Conservation (phyloP, 2,329 filamentous ascomycete genomes). For the Microascus cirrosus region DNA sequence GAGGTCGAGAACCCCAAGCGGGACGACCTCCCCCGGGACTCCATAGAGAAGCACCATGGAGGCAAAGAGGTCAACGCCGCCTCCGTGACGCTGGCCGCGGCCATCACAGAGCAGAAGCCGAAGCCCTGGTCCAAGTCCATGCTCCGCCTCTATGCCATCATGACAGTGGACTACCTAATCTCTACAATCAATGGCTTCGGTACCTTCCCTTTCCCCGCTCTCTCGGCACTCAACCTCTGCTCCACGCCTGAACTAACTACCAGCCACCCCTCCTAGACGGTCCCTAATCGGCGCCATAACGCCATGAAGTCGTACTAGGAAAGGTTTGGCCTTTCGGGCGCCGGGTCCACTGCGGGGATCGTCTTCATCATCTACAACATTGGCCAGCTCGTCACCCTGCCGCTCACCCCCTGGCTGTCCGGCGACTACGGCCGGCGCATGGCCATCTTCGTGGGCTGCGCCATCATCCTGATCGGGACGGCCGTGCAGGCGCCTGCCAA, state of each 20-base stretch:
- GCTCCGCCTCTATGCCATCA: constrained; percentile 37
- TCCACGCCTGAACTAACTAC: not conserved
- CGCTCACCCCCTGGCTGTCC: constrained; percentile 42
- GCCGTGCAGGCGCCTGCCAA: constrained; percentile 36
- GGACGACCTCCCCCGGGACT: not conserved
- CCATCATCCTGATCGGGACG: constrained; percentile 40
- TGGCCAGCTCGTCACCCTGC: constrained; percentile 45
- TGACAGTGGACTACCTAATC: constrained; percentile 39
- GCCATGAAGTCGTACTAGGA: constrained; percentile 41
- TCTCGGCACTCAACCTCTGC: not conserved
- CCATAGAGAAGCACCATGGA: not conserved
- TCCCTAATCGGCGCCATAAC: constrained; percentile 43
- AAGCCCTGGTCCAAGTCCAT: constrained; percentile 38
- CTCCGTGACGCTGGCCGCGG: constrained; percentile 29
- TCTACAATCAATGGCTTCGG: constrained; percentile 46
- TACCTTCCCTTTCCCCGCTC: not conserved
- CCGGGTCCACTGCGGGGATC: constrained; percentile 34
- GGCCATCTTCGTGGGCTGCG: constrained; percentile 40
- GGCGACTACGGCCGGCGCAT: constrained; percentile 36
- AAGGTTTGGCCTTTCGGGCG: constrained; percentile 31
- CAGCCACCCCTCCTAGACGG: constrained; percentile 21
- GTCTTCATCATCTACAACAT: constrained; percentile 52
- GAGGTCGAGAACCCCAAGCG: not conserved
- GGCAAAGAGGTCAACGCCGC: constrained; percentile 4
- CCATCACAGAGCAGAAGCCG: constrained; percentile 21